phyloP scores from a whole-genome alignment of 106 monocot genomes.

The Phalaenopsis aphrodite region DNA sequence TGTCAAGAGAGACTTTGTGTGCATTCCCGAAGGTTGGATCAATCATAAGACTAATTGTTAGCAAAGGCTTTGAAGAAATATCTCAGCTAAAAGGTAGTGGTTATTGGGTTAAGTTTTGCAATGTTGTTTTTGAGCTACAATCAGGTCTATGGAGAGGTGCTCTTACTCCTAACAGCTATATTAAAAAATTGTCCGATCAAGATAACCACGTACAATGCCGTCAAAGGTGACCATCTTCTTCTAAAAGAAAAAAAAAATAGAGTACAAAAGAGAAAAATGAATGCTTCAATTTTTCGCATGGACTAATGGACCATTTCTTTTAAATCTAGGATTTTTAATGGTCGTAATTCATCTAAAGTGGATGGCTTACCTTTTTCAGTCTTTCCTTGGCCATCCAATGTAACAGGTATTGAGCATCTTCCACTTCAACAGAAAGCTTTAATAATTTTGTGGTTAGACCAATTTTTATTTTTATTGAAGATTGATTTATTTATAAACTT shows the following conservation, averaged over 20 bases:
- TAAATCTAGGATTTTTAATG: constrained; percentile 31
- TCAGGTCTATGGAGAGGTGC: constrained; percentile 69
- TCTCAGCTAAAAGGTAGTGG: constrained; percentile 16
- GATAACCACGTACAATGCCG: constrained; percentile 33
- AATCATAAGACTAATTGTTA: constrained; percentile 34
- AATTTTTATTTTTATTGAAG: background rate
- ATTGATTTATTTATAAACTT: background rate
- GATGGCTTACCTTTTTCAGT: constrained; percentile 26
- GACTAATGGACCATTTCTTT: background rate
- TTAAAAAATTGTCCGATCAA: constrained; percentile 44
- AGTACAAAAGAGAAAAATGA: background rate
- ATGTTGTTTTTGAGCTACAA: constrained; percentile 37
- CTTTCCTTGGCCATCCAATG: constrained; percentile 44
- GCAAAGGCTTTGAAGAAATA: constrained; percentile 27
- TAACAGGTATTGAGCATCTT: constrained; percentile 32
- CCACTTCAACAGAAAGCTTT: background rate
- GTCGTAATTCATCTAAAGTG: constrained; percentile 18
- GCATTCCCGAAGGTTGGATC: constrained; percentile 57
- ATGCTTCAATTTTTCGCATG: background rate
- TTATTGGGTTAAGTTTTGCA: constrained; percentile 56
- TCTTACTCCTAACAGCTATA: constrained; percentile 32
- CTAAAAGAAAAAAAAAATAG: background rate
- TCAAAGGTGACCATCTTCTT: constrained; percentile 40
- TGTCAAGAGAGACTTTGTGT: constrained; percentile 32
- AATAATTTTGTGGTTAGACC: background rate